Evolutionary conservation across 768 basidiomycete species (phyloP), one percentile per base, ranked within the genome.

Genomic region (Goffeauzyma gilvescens): DNA sequence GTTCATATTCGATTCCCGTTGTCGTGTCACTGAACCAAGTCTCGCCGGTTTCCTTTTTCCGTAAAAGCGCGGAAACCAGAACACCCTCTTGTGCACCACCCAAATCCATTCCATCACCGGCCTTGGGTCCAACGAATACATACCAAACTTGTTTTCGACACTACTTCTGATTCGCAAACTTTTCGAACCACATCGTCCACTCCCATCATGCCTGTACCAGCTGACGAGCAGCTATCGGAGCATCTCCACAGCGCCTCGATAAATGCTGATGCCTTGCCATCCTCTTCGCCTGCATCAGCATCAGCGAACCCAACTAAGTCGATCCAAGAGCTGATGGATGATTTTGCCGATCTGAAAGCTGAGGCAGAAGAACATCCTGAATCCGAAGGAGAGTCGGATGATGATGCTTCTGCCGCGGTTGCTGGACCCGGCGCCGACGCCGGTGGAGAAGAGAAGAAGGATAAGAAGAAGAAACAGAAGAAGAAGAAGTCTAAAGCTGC

Each of bases 391-490:
- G 45, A 51, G 14, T 14, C 37, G 4, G 10, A n/a, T 14, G 37
- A 23, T 21, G 21, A 22, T 9, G 37, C 14, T 26, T 6, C 34
- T 4, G n/a, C 13, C 22, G 54, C 53, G 13, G 60, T 52, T 3
- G 46, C 33, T 3, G 55, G 32, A 5, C 53, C 55, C 24, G 55
- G n/a, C 2, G 50, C 32, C 8, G 45, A 32, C 13, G 58, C 35
- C 15, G 46, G 15, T 9, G 56, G 18, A 8, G 56, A 41, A 2
- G 46, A 39, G 6, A 57, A 68, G 36, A 67, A 67, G 32, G 65
- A 64, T 49, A 79, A 79, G 66, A 85, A 81, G 69, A 86, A 65
- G 57, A 65, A 86, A 68, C 86, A 84, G 71, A 84, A 82, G 65
- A 80, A 76, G 62, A 84, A 81, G 65, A 80, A 76, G 63, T 76